phyloP scores from a whole-genome alignment of 805 yeast genomes.

The Komagataella phaffii region DNA sequence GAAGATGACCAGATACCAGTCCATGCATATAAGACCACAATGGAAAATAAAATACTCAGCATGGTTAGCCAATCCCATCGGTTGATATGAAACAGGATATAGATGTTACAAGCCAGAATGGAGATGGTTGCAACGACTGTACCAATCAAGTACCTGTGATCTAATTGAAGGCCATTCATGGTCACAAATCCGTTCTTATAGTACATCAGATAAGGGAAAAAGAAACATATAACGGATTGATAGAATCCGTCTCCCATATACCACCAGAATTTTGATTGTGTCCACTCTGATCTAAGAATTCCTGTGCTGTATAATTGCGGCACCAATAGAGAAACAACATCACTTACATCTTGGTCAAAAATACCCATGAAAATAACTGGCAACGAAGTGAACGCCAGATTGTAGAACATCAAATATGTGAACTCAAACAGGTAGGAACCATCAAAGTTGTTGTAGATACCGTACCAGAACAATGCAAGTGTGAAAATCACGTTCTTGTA shows the following conservation, averaged over 20 bases:
- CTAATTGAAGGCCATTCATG: constrained; percentile 41
- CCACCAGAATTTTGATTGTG: constrained; percentile 49
- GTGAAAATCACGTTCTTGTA: constrained; percentile 70
- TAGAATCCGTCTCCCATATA: constrained; percentile 70
- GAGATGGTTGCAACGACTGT: constrained; percentile 53
- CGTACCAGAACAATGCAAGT: constrained; percentile 68
- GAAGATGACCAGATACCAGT: constrained; percentile 68
- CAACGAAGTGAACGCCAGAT: constrained; percentile 70
- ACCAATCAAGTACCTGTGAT: constrained; percentile 68
- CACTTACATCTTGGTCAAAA: constrained; percentile 71
- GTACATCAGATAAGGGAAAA: constrained; percentile 54
- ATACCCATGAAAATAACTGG: constrained; percentile 72
- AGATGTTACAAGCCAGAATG: constrained; percentile 52
- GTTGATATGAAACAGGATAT: constrained; percentile 52
- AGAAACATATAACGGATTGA: constrained; percentile 61
- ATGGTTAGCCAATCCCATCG: constrained; percentile 74
- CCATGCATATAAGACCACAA: constrained; percentile 56
- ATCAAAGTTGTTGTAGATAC: constrained; percentile 61
- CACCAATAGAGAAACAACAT: constrained; percentile 51
- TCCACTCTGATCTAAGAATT: constrained; percentile 61
- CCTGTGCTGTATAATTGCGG: constrained; percentile 71
- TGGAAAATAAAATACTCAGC: constrained; percentile 41
- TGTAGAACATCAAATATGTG: constrained; percentile 70
- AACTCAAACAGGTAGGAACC: constrained; percentile 71
- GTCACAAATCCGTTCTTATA: constrained; percentile 28